Evolutionary conservation across 2,329 filamentous ascomycete genomes (phyloP), one percentile per base, ranked within the genome.

Genomic region (Clonostachys sp.): DNA sequence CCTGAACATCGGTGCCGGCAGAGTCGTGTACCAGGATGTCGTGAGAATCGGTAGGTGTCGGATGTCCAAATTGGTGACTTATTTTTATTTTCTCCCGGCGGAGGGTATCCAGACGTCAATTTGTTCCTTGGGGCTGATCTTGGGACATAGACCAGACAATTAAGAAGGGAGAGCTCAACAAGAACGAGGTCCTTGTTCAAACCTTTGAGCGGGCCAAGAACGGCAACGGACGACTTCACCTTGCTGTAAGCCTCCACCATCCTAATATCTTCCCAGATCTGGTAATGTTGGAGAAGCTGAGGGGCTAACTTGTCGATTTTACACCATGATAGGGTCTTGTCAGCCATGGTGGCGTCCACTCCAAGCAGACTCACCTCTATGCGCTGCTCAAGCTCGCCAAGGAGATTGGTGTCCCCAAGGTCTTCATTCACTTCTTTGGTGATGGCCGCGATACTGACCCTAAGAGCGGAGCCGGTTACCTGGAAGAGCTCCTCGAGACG

Each of bases 341-440:
- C 63, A 96, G 91, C 18, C 90, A 99, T 64, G 94, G 94, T 57
- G 94, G 94, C 75, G 94, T 96, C 50, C 94, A 99, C 78, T 84
- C 91, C 55, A 95, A 99, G 76, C 95, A 96, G 75, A 86, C 87
- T 53, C 94, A 99, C 68, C 79, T 99, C 50, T 88, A 94, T 63
- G 86, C 84, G 48, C 82, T 99, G 36, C 81, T 99, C 55, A 82
- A 87, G 67, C 88, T 94, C 36, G 94, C 94, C 62, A 96, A 96
- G 79, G 85, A 89, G 60, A 84, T 89, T 62, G 83, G 82, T 43
- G 82, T 99, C 34, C 89, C 91, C 57, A 78, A 97, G 61, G 91
- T 99, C 60, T 97, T 87, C 76, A 95, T 99, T 64, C 94, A 99
- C 80, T 97, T 97, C 82, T 97, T 99, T 65, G 94, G 90, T 54